Base-by-base conservation (phyloP, 2,329 filamentous ascomycete species). In the Botrytis hyacinthi region DNA sequence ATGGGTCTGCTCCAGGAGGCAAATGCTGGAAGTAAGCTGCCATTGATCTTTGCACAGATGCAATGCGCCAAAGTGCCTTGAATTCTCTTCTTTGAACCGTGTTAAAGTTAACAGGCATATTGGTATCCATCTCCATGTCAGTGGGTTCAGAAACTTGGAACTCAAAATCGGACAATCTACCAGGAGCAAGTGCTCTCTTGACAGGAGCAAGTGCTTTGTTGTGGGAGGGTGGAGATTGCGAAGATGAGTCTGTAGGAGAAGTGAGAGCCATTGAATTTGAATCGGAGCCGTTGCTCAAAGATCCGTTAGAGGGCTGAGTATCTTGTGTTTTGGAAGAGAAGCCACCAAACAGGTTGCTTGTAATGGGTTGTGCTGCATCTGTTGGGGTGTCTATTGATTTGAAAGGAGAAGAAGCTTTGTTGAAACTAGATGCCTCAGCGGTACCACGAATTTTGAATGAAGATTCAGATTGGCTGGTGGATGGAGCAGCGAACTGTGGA, bases 11-110 rank as follows among this genome's bases (percentile, higher is more conserved):
- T 9, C 54, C 69, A 60, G 74, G 32, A 4, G 75, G 70, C 18
- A 76, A 32, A 22, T 63, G 72, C 5, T 71, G 63, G 48, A 80
- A 78, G 61, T 78, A 75, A 26, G 76, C 71, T 57, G 74, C 72
- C 71, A 82, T 74, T 10, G 76, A 76, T 65, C 74, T 76, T 59
- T 82, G 80, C 35, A 82, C 68, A 8, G 73, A 73, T 40, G 76
- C 76, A 29, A 82, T 70, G 40, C 80, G 80, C 72, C 76, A 81
- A 26, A 74, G 76, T 32, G 76, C 76, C 32, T 74, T 75, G 65
- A 79, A 79, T 69, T 81, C 74, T 40, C 70, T 69, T 59, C 73
- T 73, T 59, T 78, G 75, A 16, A 75, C 66, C 26, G 76, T 68
- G 42, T 75, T 76, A 40, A 79, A 78, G 51, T 76, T 48, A 57